These are phyloP conservation scores for Ailanthus altissimus DNA, from an alignment of 345 rosid species.

Conservation along the genomic window DNA sequence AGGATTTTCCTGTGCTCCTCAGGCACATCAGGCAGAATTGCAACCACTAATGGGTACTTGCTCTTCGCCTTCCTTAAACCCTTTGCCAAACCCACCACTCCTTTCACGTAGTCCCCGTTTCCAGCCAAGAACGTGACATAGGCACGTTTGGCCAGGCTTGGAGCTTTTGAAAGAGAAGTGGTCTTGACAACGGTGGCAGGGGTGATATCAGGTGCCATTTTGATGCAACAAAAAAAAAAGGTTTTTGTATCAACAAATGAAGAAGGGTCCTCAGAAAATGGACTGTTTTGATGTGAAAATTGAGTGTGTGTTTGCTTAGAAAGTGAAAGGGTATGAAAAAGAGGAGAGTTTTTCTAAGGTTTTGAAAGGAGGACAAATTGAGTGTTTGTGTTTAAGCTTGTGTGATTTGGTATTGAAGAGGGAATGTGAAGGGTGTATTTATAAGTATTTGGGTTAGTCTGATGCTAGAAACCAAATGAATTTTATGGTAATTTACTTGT, in stretches of 20 bases:
- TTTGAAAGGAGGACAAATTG: neutral
- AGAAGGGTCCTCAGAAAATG: neutral
- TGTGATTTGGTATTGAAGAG: neutral
- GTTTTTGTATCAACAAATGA: neutral
- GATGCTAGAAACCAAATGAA: neutral
- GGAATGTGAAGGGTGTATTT: neutral
- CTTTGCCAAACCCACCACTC: constrained; percentile 76
- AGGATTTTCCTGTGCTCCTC: constrained; percentile 57
- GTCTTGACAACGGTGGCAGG: constrained; percentile 12
- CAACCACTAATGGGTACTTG: constrained; percentile 65
- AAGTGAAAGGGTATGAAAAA: neutral
- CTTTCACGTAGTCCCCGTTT: constrained; percentile 63
- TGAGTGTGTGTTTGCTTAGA: neutral
- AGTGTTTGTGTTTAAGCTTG: neutral
- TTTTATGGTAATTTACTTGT: neutral
- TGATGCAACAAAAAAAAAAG: neutral
- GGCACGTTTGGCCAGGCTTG: constrained; percentile 28
- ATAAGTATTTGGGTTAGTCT: constrained; percentile 12
- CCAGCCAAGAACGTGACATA: constrained; percentile 74
- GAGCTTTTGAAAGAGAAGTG: constrained; percentile 11
- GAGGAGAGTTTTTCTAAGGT: neutral
- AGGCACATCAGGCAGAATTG: constrained; percentile 67
- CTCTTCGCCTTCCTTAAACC: constrained; percentile 56
- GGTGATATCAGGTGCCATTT: constrained; percentile 39
- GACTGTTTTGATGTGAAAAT: neutral